Conservation (phyloP, 768 basidiomycete genomes). For the Mycena indigotica region DNA sequence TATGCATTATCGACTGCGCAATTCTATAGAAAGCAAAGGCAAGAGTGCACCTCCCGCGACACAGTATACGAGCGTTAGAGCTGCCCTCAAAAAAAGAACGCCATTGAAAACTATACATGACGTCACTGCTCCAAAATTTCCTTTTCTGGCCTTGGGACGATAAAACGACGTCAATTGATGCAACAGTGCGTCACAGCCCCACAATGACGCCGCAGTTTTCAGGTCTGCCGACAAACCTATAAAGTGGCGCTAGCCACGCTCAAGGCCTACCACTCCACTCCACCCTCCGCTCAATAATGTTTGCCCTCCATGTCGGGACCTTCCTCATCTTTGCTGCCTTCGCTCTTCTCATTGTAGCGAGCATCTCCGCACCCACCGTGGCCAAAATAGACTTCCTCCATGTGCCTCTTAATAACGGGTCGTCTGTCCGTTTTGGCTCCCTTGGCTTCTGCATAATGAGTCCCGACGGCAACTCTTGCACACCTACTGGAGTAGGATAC, state of each 20-base stretch:
- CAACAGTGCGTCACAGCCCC: too few species aligned
- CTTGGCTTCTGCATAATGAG: conserved; percentile 21
- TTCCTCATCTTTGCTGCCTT: conserved; percentile 24
- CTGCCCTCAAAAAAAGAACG: too few species aligned
- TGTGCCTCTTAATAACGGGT: conserved; percentile 14
- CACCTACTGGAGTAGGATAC: conserved; percentile 20
- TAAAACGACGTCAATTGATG: too few species aligned
- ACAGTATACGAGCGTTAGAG: too few species aligned
- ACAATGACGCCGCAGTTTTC: not conserved
- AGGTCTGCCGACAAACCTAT: not conserved
- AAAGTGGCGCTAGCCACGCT: not conserved
- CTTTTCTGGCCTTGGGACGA: too few species aligned
- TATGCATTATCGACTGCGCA: too few species aligned
- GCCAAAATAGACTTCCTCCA: conserved; percentile 21
- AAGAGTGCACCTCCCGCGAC: too few species aligned
- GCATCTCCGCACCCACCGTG: conserved; percentile 21
- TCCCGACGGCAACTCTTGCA: conserved; percentile 14
- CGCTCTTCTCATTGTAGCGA: conserved; percentile 20
- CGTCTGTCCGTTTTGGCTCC: conserved; percentile 18
- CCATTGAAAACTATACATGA: too few species aligned
- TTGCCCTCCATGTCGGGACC: conserved; percentile 17
- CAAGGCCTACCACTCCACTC: not conserved
- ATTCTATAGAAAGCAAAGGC: too few species aligned
- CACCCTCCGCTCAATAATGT: not conserved
- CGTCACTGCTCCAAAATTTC: too few species aligned